Percentiles rank a stretch among this genome's conserved stretches.
Conservation (phyloP, 495 filamentous ascomycete species). For the Hypoxylon lienhwacheense region DNA sequence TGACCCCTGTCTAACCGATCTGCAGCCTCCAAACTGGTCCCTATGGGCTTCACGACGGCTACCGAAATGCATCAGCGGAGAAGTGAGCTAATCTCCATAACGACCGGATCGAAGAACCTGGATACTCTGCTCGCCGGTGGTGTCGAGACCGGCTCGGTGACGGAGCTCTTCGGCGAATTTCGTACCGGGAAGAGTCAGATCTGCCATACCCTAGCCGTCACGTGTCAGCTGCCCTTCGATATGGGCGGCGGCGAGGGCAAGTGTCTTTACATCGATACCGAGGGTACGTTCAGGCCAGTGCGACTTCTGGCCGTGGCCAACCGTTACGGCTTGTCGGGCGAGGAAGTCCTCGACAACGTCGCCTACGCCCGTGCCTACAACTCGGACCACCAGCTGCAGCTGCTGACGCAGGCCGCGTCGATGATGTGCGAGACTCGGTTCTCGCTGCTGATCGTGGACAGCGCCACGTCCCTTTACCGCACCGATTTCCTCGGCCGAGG, state of each 20-base stretch:
- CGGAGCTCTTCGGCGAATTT: slow-evolving; percentile 99
- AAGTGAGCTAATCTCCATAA: slow-evolving; percentile 95
- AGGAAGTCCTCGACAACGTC: slow-evolving; percentile 97
- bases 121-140: slow-evolving; percentile 95
- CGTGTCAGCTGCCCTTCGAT: slow-evolving; percentile 95
- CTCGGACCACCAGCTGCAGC: slow-evolving; percentile 92
- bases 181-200: slow-evolving; percentile 97
- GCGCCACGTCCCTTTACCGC: slow-evolving; percentile 89
- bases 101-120: slow-evolving; percentile 94
- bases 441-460: slow-evolving; percentile 92
- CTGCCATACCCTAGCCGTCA: slow-evolving; percentile 97
- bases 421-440: slow-evolving; percentile 99
- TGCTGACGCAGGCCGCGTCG: slow-evolving; percentile 89
- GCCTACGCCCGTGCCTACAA: slow-evolving; percentile 98
- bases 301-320: slow-evolving; percentile 89
- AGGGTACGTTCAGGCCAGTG: slow-evolving; percentile 95
- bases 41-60: slow-evolving; percentile 99
- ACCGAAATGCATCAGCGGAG: slow-evolving; percentile 98
- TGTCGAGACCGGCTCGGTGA: slow-evolving; percentile 94
- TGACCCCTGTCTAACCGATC: slow-evolving; percentile 12
- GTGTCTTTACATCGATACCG: slow-evolving; percentile 98
- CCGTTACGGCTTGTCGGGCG: slow-evolving; percentile 88
- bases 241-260: slow-evolving; percentile 99
- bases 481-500: slow-evolving; percentile 95
- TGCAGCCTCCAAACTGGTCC: slow-evolving; percentile 88